Percentiles rank a stretch among this genome's conserved stretches.
Conservation (phyloP, 228 moss, liverwort and hornwort genomes). For the Sphagnum fallax region DNA sequence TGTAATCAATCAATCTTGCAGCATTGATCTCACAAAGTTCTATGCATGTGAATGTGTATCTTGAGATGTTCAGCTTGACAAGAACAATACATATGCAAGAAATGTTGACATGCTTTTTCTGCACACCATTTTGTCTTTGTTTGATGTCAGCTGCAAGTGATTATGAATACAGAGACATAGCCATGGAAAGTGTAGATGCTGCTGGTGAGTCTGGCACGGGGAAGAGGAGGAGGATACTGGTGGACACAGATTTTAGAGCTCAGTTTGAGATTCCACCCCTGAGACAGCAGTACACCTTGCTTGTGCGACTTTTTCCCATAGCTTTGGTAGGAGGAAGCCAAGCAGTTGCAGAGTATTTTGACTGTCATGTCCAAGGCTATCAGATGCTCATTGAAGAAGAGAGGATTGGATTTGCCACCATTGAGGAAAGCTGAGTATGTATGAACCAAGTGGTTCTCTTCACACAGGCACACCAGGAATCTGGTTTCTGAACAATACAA, state of each 20-base stretch:
- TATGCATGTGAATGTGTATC: too few relatives aligned
- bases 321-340: conserved; percentile 23
- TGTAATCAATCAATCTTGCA: too few relatives aligned
- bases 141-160: conserved; percentile 2
- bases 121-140: conserved; percentile 1
- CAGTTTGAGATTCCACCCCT: conserved; percentile 43
- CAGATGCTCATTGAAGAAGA: conserved; percentile 34
- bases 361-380: conserved; percentile 33
- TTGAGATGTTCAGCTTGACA: too few relatives aligned
- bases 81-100: too few relatives aligned
- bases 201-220: too few relatives aligned
- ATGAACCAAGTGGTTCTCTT: conserved; percentile 35
- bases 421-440: conserved; percentile 49
- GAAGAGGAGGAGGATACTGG: conserved; percentile 12
- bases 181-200: background rate
- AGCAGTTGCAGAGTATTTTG: conserved; percentile 30
- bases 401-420: conserved; percentile 36
- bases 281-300: conserved; percentile 12
- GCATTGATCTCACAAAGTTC: too few relatives aligned
- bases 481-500: conserved; percentile 2
- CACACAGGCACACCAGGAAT: conserved; percentile 32
- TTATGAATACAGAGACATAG: conserved; percentile 37
- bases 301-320: conserved; percentile 17
- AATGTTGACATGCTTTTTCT: conserved; percentile 1
- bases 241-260: conserved; percentile 32